Evolutionary conservation across 2,329 filamentous ascomycete genomes (phyloP), one percentile per base, ranked within the genome.

Genomic region (Diaporthe sp.): DNA sequence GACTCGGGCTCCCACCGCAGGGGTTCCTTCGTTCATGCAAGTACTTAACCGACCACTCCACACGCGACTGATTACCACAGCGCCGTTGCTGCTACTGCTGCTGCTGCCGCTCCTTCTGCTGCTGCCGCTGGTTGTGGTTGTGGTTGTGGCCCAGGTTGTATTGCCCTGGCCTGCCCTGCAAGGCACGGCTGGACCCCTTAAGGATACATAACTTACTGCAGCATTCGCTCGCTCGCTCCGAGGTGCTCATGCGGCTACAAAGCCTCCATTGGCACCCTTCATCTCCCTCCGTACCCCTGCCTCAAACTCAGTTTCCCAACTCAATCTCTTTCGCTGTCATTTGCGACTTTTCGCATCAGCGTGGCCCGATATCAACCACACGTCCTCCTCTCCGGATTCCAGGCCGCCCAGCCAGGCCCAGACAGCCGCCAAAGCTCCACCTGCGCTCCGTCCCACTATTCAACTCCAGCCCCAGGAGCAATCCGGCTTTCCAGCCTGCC

Each of bases 1-100:
- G 59, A 46, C 77, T 78, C 75, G 78, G 77, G 15, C 65, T 55
- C 76, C 80, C 79, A 81, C 80, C 71, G 15, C 46, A 73, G 22
- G 58, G 73, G 58, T 58, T 76, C 77, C 77, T 77, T 81, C 81
- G 81, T 82, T 81, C 81, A 83, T 83, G 81, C 81, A 82, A 76
- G 78, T 53, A 67, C 68, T 71, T 72, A 58, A 51, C 46, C 17
- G 31, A 28, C n/a, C 61, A 42, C 57, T 68, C 46, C 69, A 75
- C 62, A 46, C 25, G 53, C 55, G 28, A 80, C 78, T 39, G 31
- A 67, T 17, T 39, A 3, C 59, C 12, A 22, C 28, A 31, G 19
- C 42, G 10, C 28, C 12, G 22, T 19, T n/a, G 62, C 61, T 22
- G 17, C 44, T 25, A 12, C 44, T 25, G 62, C 61, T 42, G 17